These are phyloP conservation scores for Endothia cerciana DNA, from an alignment of 2,329 filamentous ascomycete species.

Conservation along the genomic window DNA sequence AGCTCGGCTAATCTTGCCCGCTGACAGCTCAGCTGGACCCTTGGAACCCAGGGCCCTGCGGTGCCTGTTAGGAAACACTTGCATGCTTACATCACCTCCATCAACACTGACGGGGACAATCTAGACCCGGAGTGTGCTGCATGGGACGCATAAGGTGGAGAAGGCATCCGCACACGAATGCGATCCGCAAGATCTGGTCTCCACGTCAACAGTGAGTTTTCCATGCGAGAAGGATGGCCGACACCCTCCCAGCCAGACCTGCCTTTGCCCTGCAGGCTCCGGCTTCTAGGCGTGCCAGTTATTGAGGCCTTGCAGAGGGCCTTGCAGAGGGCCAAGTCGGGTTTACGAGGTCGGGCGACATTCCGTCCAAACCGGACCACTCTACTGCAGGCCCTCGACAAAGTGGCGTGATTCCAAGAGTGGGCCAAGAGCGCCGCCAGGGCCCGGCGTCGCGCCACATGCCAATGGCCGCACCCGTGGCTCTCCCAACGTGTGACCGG, in stretches of 20 bases:
- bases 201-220: slow-evolving; percentile 5
- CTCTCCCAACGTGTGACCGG: slow-evolving; percentile 34
- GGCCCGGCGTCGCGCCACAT: slow-evolving; percentile 4
- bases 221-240: slow-evolving; percentile 8
- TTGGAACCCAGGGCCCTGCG: not conserved
- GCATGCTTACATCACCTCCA: not conserved
- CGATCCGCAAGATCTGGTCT: slow-evolving; percentile 2
- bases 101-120: not conserved
- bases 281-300: no score
- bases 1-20: slow-evolving; percentile 7
- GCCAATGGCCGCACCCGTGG: slow-evolving; percentile 22
- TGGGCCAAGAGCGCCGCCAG: slow-evolving; percentile 1
- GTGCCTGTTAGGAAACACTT: not conserved
- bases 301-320: no score
- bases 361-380: slow-evolving; percentile 17
- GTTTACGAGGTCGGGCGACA: slow-evolving; percentile 1
- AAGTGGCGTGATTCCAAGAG: slow-evolving; percentile 26
- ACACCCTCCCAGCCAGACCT: no score
- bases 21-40: not conserved
- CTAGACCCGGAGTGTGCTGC: not conserved
- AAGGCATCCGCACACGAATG: not conserved
- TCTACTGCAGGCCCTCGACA: slow-evolving; percentile 20
- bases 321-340: not conserved
- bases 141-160: not conserved
- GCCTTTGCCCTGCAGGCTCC: no score